Evolutionary conservation across 352 stramenopile genomes (phyloP), one percentile per base, ranked within the genome.

Genomic region (Phytophthora pinifolia): DNA sequence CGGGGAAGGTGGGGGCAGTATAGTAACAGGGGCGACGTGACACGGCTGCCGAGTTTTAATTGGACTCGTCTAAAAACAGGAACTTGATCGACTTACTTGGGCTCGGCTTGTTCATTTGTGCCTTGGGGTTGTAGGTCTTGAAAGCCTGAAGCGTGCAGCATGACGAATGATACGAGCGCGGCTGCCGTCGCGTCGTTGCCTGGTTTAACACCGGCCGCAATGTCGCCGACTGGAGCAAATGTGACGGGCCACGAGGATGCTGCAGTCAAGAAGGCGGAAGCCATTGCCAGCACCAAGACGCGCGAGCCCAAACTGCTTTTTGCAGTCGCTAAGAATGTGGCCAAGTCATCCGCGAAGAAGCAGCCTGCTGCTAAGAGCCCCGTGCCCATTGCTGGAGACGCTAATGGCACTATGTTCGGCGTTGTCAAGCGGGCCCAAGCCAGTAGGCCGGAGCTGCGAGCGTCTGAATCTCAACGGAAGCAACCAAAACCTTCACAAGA

Each of bases 391-490:
- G 31, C 32, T 25, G 43, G n/a, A 41, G 42, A 59, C 43, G 29
- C 42, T 2, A 64, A 41, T 27, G 39, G 27, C 10, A 75, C 59
- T n/a, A 59, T 77, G 14, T 87, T 87, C 20, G 67, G 74, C 8
- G 79, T 78, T 38, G 70, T 87, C 25, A 74, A 70, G 41, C 70
- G 76, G 10, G 63, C 72, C 3, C 75, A 62, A 32, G 27, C 32
- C 2, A 54, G 34, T 29, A 61, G 62, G 34, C 30, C 42, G 17
- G 52, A 67, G 2, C 14, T 68, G 20, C 52, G 43, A 17, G 39
- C 20, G 6, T 46, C 20, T 12, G 10, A 46, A 12, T 15, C 39
- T 15, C 39, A 51, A 41, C 32, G 35, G 15, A 38, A 39, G 46
- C 45, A 60, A 42, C 10, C 25, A 4, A 35, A 59, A n/a, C 17